Conservation (phyloP, 495 filamentous ascomycete genomes). For the Friedmanniomyces endolithicus region DNA sequence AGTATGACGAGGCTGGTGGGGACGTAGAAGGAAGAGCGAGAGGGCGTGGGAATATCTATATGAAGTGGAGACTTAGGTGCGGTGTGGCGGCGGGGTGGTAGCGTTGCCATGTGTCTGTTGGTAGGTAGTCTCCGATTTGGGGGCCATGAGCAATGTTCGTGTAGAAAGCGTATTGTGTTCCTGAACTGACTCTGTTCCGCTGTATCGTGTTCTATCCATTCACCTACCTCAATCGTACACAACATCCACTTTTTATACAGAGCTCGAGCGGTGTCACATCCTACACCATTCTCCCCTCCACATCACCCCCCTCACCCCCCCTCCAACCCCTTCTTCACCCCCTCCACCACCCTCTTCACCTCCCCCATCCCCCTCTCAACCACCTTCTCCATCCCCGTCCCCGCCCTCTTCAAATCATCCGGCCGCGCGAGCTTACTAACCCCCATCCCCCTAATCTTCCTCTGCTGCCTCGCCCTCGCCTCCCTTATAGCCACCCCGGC, state of each 20-base stretch:
- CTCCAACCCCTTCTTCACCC: constrained; percentile 47
- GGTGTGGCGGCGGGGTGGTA: neutral
- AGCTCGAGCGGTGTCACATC: too few relatives aligned
- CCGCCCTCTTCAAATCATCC: constrained; percentile 56
- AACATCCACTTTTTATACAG: too few relatives aligned
- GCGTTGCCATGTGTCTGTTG: neutral
- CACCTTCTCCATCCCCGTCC: constrained; percentile 52
- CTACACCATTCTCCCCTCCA: too few relatives aligned
- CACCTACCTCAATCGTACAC: too few relatives aligned
- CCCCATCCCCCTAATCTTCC: constrained; percentile 51
- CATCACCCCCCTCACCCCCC: constrained; percentile 4
- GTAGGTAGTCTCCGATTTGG: neutral
- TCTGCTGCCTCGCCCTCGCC: constrained; percentile 46
- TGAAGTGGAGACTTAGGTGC: neutral
- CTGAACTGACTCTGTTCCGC: neutral
- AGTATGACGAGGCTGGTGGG: neutral
- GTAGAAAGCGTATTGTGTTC: neutral
- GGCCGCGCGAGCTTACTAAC: constrained; percentile 43
- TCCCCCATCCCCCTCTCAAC: constrained; percentile 56
- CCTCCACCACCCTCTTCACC: constrained; percentile 57
- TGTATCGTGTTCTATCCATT: too few relatives aligned
- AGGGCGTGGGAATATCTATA: neutral
- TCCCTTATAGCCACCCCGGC: constrained; percentile 43
- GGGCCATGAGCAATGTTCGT: neutral
- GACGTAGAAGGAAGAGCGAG: neutral